Percentiles rank a stretch among this genome's conserved stretches.
These are phyloP conservation scores for Colletotrichum neosansevieriae DNA, from an alignment of 2,329 filamentous ascomycete genomes.

Conservation along the genomic window DNA sequence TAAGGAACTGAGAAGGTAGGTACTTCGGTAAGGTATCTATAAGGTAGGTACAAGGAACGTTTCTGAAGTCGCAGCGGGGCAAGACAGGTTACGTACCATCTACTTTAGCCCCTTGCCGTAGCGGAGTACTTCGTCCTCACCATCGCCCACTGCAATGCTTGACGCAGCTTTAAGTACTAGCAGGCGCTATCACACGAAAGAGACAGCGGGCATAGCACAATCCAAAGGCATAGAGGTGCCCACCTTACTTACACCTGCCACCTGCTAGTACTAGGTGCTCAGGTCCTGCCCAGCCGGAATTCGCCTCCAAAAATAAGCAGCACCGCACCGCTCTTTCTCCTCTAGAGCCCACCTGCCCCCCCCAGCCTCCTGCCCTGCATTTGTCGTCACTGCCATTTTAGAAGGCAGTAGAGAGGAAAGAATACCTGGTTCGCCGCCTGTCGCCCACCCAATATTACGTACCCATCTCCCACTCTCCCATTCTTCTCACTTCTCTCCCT, in stretches of 20 bases:
- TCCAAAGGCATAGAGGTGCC: neutral
- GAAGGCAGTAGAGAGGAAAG: too few species aligned
- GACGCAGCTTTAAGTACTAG: too few species aligned
- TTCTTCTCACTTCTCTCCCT: neutral
- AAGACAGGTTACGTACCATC: too few species aligned
- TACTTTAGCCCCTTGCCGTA: neutral
- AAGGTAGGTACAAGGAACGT: too few species aligned
- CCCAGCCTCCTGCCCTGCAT: neutral
- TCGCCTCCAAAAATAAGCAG: conserved; percentile 4
- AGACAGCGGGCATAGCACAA: neutral
- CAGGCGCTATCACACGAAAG: too few species aligned
- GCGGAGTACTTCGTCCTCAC: too few species aligned
- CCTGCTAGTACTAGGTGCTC: too few species aligned
- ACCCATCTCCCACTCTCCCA: neutral
- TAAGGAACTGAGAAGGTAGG: too few species aligned
- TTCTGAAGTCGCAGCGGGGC: too few species aligned
- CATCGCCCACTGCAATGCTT: too few species aligned
- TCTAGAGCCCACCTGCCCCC: neutral
- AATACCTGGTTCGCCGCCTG: conserved; percentile 21
- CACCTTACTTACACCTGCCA: neutral
- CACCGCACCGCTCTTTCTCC: conserved; percentile 15
- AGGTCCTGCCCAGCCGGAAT: conserved; percentile 1
- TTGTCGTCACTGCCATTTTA: conserved; percentile 12
- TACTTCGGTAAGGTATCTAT: too few species aligned
- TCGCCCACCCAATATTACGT: conserved; percentile 24